phyloP scores from a whole-genome alignment of 768 basidiomycete genomes.

The Phylloporus sp. region DNA sequence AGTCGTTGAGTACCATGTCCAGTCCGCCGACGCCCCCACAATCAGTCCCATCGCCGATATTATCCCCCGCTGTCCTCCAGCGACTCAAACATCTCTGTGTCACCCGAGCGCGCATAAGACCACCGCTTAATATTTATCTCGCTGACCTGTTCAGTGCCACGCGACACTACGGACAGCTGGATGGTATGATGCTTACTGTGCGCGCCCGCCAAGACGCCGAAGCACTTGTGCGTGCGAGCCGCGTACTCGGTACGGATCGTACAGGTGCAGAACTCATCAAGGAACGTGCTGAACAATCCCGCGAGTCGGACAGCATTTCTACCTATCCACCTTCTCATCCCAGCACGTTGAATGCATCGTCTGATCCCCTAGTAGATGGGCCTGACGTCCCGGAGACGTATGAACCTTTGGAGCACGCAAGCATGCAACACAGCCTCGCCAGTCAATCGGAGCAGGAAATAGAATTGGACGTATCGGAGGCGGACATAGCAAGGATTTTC shows the following conservation, averaged over 20 bases:
- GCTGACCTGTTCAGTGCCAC: slow-evolving; percentile 72
- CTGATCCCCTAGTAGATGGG: slow-evolving; percentile 20
- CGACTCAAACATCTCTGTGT: slow-evolving; percentile 26
- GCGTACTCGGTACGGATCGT: slow-evolving; percentile 59
- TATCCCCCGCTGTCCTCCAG: slow-evolving; percentile 30
- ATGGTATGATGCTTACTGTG: slow-evolving; percentile 63
- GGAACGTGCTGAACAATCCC: slow-evolving; percentile 19
- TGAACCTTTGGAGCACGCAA: slow-evolving; percentile 2
- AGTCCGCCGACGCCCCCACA: slow-evolving; percentile 28
- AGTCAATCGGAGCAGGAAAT: slow-evolving; percentile 21
- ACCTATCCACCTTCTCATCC: slow-evolving; percentile 16
- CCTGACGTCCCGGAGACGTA: slow-evolving; percentile 11
- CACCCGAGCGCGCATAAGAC: slow-evolving; percentile 43
- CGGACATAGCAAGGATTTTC: slow-evolving; percentile 70
- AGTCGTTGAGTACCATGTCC: slow-evolving; percentile 11
- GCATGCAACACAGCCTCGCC: slow-evolving; percentile 1
- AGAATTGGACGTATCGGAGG: slow-evolving; percentile 62
- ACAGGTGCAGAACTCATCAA: slow-evolving; percentile 57
- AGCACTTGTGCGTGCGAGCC: slow-evolving; percentile 61
- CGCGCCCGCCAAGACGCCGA: slow-evolving; percentile 60
- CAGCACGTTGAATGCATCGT: slow-evolving; percentile 19
- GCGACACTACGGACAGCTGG: slow-evolving; percentile 66
- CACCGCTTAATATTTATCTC: slow-evolving; percentile 57
- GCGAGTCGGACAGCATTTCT: slow-evolving; percentile 19
- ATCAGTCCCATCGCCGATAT: slow-evolving; percentile 22